A percentile compares a stretch with the other conserved stretches of the same genome.
Evolutionary conservation across 441 rosid genomes (phyloP).

Genomic region (Pelargonium australe): DNA sequence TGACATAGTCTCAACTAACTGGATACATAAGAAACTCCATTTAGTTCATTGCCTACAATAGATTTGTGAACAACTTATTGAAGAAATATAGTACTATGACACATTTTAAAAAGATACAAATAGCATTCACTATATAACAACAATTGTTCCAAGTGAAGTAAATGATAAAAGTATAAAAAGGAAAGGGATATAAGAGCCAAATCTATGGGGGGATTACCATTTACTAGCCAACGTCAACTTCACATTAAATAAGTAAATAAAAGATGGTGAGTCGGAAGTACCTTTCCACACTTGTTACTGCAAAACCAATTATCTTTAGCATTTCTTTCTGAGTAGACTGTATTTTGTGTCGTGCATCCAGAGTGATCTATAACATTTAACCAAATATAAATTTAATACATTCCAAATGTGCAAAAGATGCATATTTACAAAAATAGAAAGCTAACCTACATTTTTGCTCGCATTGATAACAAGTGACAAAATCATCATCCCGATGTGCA

Average conservation of each 20-base stretch:
- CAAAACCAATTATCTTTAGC: constrained; percentile 54
- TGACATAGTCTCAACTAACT: too few relatives aligned
- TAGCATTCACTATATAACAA: not conserved
- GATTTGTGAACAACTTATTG: not conserved
- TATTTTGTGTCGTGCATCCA: constrained; percentile 33
- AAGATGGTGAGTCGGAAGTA: constrained; percentile 24
- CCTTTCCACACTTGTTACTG: constrained; percentile 56
- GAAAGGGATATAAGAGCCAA: not conserved
- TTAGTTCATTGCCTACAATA: too few relatives aligned
- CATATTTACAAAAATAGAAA: constrained; percentile 8
- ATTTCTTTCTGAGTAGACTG: constrained; percentile 18
- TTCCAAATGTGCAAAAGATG: constrained; percentile 2
- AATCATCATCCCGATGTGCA: constrained; percentile 21
- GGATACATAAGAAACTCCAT: too few relatives aligned
- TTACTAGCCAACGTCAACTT: not conserved
- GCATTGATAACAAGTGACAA: constrained; percentile 53
- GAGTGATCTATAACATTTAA: constrained; percentile 46
- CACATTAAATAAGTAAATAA: not conserved
- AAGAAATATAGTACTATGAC: not conserved
- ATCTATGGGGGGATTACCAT: not conserved
- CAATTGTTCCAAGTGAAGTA: not conserved
- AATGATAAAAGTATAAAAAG: not conserved
- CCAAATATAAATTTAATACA: constrained; percentile 18
- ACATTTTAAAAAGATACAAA: not conserved
- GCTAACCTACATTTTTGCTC: constrained; percentile 49